A percentile compares a stretch with the other conserved stretches of the same genome.
Evolutionary conservation across 441 rosid genomes (phyloP).

Genomic region (Omphalea diandra): DNA sequence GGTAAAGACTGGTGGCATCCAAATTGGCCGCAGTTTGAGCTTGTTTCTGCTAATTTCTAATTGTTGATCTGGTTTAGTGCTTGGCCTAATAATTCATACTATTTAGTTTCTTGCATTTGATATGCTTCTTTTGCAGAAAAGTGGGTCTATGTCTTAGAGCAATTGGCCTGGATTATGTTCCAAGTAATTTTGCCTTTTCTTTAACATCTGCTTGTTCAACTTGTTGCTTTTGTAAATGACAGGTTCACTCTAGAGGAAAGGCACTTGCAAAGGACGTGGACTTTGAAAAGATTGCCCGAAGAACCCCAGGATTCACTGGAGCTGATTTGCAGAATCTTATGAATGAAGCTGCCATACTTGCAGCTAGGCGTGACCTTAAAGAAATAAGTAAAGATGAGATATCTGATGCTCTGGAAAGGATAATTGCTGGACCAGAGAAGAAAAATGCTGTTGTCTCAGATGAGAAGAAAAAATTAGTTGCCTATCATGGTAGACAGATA

Average conservation of each 20-base stretch:
- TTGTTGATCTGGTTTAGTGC: constrained; percentile 2
- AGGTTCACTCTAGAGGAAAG: constrained; percentile 94
- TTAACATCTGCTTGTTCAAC: neutral
- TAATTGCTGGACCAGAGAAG: constrained; percentile 97
- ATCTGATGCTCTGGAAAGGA: constrained; percentile 93
- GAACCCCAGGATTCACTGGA: constrained; percentile 94
- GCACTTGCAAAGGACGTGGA: constrained; percentile 85
- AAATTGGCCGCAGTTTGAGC: neutral
- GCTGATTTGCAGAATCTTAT: constrained; percentile 90
- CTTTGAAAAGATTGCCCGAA: constrained; percentile 82
- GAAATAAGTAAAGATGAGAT: constrained; percentile 97
- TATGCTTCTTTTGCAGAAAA: neutral
- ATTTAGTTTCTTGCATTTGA: neutral
- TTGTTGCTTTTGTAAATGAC: constrained; percentile 13
- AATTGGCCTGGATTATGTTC: neutral
- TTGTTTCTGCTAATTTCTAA: neutral
- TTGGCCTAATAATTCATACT: neutral
- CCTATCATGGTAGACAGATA: constrained; percentile 65
- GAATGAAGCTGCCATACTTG: constrained; percentile 69
- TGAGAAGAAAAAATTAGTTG: constrained; percentile 83
- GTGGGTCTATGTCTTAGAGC: neutral
- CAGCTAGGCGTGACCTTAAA: constrained; percentile 81
- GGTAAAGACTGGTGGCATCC: neutral
- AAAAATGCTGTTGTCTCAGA: constrained; percentile 93
- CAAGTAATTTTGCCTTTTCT: constrained; percentile 4